Conservation (phyloP, 225 moss, liverwort and hornwort genomes). For the Polytrichum commune region DNA sequence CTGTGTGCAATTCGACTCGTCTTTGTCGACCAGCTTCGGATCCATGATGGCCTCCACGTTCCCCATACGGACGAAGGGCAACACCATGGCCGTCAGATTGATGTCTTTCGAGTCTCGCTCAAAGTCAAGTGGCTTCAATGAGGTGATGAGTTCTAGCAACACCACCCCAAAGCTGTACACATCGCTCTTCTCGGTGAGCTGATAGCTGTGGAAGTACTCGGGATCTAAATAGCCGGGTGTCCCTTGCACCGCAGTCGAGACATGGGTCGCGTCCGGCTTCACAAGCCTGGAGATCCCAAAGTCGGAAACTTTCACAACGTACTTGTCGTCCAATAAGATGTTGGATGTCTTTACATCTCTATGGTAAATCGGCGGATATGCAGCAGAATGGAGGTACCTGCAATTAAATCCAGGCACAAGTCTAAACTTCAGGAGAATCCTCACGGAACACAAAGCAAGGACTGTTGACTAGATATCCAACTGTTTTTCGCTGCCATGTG, state of each 20-base stretch:
- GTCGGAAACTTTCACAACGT: conserved; percentile 40
- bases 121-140: conserved; percentile 46
- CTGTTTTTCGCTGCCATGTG: too few species aligned
- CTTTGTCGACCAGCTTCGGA: conserved; percentile 23
- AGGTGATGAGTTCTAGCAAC: conserved; percentile 41
- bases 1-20: conserved; percentile 14
- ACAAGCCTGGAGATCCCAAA: conserved; percentile 47
- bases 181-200: conserved; percentile 48
- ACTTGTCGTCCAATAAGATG: conserved; percentile 30
- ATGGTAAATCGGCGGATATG: conserved; percentile 47
- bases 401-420: too few species aligned
- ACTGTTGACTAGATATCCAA: too few species aligned
- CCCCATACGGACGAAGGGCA: conserved; percentile 15
- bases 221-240: conserved; percentile 58
- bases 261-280: conserved; percentile 36
- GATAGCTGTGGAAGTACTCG: conserved; percentile 39
- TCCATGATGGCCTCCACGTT: conserved; percentile 24
- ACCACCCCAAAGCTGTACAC: conserved; percentile 61
- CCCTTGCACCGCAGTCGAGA: conserved; percentile 41
- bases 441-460: too few species aligned
- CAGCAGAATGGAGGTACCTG: conserved; percentile 40
- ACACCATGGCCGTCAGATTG: conserved; percentile 28
- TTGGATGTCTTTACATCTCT: conserved; percentile 53
- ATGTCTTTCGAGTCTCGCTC: conserved; percentile 12
- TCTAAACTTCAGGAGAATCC: too few species aligned